A percentile compares a stretch with the other conserved stretches of the same genome.
phyloP scores from a whole-genome alignment of 257 asterid species.

The Mitragyna speciosa region DNA sequence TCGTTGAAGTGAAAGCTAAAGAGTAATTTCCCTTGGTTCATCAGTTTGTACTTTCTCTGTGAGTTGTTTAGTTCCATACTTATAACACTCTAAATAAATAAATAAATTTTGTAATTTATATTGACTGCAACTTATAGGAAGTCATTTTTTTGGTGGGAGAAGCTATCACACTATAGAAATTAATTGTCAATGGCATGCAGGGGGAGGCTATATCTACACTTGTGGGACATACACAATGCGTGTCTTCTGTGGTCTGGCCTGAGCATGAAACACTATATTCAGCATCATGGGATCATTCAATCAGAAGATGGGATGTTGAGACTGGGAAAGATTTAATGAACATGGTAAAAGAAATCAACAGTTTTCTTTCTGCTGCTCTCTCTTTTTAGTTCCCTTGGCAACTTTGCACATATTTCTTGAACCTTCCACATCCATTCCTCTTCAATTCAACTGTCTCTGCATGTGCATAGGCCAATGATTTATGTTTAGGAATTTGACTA shows the following conservation, averaged over 20 bases:
- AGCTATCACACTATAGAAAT: background rate
- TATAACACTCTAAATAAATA: background rate
- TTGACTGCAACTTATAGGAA: background rate
- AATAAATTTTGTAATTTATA: too few relatives aligned
- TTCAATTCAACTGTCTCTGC: background rate
- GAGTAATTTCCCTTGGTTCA: background rate
- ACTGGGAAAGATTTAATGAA: slow-evolving; percentile 64
- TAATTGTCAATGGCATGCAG: slow-evolving; percentile 36
- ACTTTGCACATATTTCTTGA: background rate
- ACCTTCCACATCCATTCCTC: too few relatives aligned
- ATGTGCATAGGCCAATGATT: background rate
- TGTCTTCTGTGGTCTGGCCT: slow-evolving; percentile 88
- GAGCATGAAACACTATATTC: slow-evolving; percentile 64
- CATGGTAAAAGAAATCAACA: slow-evolving; percentile 49
- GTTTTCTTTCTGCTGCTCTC: slow-evolving; percentile 1
- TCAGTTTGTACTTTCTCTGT: background rate
- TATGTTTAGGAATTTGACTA: background rate
- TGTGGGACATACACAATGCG: slow-evolving; percentile 91
- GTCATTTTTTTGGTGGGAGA: background rate
- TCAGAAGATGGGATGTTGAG: slow-evolving; percentile 95
- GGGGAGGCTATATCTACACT: slow-evolving; percentile 76
- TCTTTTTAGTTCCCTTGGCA: background rate
- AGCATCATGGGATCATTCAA: slow-evolving; percentile 95
- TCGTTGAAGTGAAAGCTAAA: background rate
- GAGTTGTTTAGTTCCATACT: background rate